Conservation (phyloP, 23 red algal species). For the Gracilaria domingensis region DNA sequence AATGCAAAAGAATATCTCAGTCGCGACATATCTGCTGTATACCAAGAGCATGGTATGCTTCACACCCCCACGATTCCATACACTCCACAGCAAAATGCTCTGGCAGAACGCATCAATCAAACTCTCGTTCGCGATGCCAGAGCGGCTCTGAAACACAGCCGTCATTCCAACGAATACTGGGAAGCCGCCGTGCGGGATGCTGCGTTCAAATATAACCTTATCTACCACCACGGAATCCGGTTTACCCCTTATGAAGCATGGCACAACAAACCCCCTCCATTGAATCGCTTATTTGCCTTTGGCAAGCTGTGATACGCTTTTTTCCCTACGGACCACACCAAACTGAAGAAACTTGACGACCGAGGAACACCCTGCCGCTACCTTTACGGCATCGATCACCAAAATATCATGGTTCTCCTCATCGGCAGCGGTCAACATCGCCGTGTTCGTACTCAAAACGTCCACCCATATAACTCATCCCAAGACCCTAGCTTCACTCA, state of each 20-base stretch:
- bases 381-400: background rate
- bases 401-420: background rate
- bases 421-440: background rate
- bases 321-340: background rate
- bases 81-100: background rate
- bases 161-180: background rate
- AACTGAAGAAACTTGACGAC: background rate
- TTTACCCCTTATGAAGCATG: background rate
- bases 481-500: background rate
- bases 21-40: background rate
- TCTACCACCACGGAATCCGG: background rate
- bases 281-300: background rate
- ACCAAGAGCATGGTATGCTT: background rate
- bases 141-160: slow-evolving; percentile 7
- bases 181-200: slow-evolving; percentile 1
- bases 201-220: slow-evolving; percentile 60
- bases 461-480: background rate
- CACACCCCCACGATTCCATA: background rate
- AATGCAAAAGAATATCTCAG: slow-evolving; percentile 27
- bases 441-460: background rate
- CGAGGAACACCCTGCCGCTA: background rate
- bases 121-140: background rate
- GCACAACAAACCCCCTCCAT: background rate
- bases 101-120: background rate
- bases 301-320: slow-evolving; percentile 1